phyloP scores from a whole-genome alignment of 305 asterid species.

The Vinca major region DNA sequence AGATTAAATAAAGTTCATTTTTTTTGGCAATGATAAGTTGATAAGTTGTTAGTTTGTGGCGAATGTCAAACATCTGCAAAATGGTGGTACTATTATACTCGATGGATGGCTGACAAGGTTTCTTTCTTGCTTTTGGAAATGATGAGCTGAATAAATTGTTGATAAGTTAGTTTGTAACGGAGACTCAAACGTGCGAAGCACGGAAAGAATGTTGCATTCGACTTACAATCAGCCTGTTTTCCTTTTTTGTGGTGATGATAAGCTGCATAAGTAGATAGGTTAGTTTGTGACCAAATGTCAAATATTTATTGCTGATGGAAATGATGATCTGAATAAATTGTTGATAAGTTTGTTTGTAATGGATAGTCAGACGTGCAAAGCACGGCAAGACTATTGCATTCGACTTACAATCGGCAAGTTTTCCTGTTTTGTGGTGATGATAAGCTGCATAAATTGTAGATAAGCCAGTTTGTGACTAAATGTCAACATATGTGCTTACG shows the following conservation, averaged over 20 bases:
- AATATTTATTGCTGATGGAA: too few species aligned
- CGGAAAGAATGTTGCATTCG: not conserved
- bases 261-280: not conserved
- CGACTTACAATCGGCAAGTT: not conserved
- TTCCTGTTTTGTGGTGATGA: slow-evolving; percentile 1
- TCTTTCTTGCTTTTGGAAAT: not conserved
- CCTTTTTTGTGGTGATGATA: not conserved
- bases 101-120: too few species aligned
- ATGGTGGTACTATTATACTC: not conserved
- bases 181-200: not conserved
- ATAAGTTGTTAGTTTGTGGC: not conserved
- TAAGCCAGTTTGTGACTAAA: not conserved
- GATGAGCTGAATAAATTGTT: slow-evolving; percentile 1
- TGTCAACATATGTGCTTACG: not conserved
- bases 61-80: not conserved
- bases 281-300: not conserved
- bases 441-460: not conserved
- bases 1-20: not conserved
- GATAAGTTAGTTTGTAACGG: not conserved
- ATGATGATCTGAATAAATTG: not conserved
- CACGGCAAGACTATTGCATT: not conserved
- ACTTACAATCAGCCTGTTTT: not conserved
- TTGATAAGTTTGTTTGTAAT: not conserved
- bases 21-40: not conserved
- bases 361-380: not conserved